Base-by-base conservation (phyloP, 1,284 basidiomycete species). In the Stygiomarasmius scandens region DNA sequence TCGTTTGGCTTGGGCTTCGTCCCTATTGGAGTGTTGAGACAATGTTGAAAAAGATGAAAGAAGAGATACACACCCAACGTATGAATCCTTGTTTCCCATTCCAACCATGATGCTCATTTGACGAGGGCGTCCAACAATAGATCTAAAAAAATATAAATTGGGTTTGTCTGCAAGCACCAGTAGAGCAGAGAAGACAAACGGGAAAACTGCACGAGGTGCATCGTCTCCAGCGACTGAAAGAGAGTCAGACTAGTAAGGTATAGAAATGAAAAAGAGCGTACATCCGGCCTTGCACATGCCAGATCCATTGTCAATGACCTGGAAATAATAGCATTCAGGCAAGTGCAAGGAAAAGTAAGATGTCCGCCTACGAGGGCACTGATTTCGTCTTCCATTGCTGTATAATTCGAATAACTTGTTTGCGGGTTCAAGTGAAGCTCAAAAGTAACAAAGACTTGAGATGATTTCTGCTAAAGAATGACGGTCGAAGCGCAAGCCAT, bases 281-380 rank as follows among this genome's bases (percentile, higher is more conserved):
- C 57, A 58, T 49, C 57, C 57, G 24, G 57, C 55, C 43, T 56
- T 54, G 48, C 58, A 60, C 58, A 60, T 60, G 29, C 58, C 58
- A 14, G 58, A 60, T 47, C 58, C 58, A 57, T 60, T 60, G 29
- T 60, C 58, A 46, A 60, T 54, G 23, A 60, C 58, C 58, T 60
- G 45, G 5, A 45, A 34, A 5, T 22, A 20, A 49, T 36, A 53
- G 43, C 44, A 41, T 29, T 9, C 9, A 23, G 38, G 22, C 9
- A 16, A 24, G 3, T 4, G 25, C 3, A 22, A 44, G 27, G 2
- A n/a, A 9, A 27, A 46, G 27, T 9, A 14, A 14, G 14, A 8
- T 14, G 8, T 8, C 8, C 32, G 24, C 38, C 19, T 25, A 58
- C 57, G 27, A 58, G 38, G 32, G 57, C 57, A 20, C 38, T 16